Evolutionary conservation across 352 stramenopile species (phyloP), one percentile per base, ranked within the genome.

Genomic region (Phytophthora ramorum): DNA sequence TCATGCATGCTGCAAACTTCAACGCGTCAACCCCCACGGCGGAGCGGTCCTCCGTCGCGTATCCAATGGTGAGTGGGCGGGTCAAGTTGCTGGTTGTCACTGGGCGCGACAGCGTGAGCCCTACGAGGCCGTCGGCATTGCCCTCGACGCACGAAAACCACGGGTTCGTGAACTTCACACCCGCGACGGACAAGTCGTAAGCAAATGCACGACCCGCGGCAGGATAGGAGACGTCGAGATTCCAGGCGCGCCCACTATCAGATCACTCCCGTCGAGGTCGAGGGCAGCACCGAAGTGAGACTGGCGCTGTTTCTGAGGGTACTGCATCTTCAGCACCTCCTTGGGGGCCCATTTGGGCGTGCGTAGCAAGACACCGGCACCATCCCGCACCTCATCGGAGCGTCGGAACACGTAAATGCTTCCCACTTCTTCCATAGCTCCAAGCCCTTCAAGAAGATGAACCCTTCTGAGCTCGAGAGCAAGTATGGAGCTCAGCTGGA

Each of bases 281-380:
- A 94, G 30, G 16, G 81, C 78, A 35, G 61, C 74, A 14, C 88
- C 87, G 48, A 81, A 95, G 47, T 81, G 61, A 7, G 78, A 78
- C 10, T 86, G 66, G 4, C 68, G 48, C 41, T 92, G 73, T 40
- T 94, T 89, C 34, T 91, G 79, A 5, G 81, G 69, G 37, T 87
- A 88, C 58, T 96, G 88, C 22, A 97, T 66, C 73, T 96, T 96
- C 13, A 79, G 45, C 2, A 79, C 83, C 50, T 96, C 89, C 57
- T 89, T 89, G 0, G 79, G 73, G 5, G 75, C 58, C 87, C 89
- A 96, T 28, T 81, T 81, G 26, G 84, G 85, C 14, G 86, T 78
- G 0, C 74, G 57, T 2, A 94, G 37, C 34, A 95, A 58, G 7
- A 88, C 75, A 6, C 83, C 85, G 13, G 87, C 90, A 44, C 82